Evolutionary conservation across 495 filamentous ascomycete genomes (phyloP).

Genomic region (Aspergillus ellipticus): DNA sequence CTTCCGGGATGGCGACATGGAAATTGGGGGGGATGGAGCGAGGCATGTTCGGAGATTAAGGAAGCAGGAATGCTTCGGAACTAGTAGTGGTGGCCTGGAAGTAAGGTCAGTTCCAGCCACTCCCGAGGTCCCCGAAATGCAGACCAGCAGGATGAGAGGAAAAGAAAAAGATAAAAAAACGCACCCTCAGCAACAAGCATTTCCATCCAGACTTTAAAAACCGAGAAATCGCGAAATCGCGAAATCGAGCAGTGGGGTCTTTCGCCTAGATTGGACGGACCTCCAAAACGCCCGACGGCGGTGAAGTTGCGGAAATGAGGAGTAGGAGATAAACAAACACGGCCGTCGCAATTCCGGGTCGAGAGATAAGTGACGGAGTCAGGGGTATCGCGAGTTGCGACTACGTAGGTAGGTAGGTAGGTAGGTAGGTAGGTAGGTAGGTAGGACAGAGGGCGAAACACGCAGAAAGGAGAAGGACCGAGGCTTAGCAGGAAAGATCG

Average conservation of each 20-base stretch:
- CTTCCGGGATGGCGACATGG: constrained; percentile 11
- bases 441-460: no score
- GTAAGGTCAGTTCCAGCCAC: neutral
- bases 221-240: neutral
- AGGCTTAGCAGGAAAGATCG: neutral
- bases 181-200: neutral
- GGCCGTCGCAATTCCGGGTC: neutral
- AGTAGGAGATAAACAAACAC: neutral
- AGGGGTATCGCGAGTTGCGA: neutral
- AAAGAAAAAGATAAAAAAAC: neutral
- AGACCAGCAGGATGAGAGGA: neutral
- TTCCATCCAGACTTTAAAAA: neutral
- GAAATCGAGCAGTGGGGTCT: neutral
- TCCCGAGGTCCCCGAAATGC: neutral
- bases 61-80: constrained; percentile 12
- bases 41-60: constrained; percentile 17
- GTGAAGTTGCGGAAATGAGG: neutral
- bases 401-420: no score
- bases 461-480: no score
- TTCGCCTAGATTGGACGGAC: neutral
- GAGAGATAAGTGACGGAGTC: neutral
- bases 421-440: no score
- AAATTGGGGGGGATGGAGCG: constrained; percentile 21
- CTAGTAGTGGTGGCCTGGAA: constrained; percentile 10
- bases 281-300: neutral